Evolutionary conservation across 2,329 filamentous ascomycete species (phyloP), one percentile per base, ranked within the genome.

Genomic region (Shiraia bambusicola): DNA sequence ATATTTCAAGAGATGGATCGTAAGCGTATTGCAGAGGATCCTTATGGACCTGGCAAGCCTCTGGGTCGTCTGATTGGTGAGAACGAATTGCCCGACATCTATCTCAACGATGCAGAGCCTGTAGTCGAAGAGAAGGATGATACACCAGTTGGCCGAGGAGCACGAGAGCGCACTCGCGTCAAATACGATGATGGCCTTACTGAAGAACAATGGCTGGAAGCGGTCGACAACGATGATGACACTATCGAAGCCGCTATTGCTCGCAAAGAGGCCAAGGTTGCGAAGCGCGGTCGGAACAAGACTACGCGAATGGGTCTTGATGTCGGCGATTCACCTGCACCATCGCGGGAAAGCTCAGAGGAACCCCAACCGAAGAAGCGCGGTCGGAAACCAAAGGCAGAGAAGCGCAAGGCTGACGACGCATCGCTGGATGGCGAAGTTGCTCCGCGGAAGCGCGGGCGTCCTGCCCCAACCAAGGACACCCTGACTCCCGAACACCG

Each of bases 141-240:
- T 52, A 77, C 84, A 24, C 60, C 54, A 24, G 75, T 83, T 17
- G 93, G 93, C 46, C 91, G 93, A 69, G 93, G 93, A 59, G 92
- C 92, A 50, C 87, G 93, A 74, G 93, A 98, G 72, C 85, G 94
- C 47, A 96, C 90, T 54, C 85, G 89, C 62, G 91, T 96, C 60
- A 87, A 87, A 69, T 98, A 98, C 58, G 93, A 98, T 60, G 93
- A 98, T 62, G 93, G 94, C 37, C 82, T 98, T 22, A 97, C 93
- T 0, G 94, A 98, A 72, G 93, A 98, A 73, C 94, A 98, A 70
- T 98, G 93, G 93, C 80, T 97, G 37, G 92, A 95, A 76, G 93
- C 93, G 39, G 92, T 98, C 24, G 93, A 98, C 65, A 92, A 95
- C 47, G 91, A 96, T 36, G 93, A 98, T 1, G 93, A 98, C 65